Percentiles rank a stretch among this genome's conserved stretches.
Conservation (phyloP, 2,329 filamentous ascomycete genomes). For the Anisogramma anomala region DNA sequence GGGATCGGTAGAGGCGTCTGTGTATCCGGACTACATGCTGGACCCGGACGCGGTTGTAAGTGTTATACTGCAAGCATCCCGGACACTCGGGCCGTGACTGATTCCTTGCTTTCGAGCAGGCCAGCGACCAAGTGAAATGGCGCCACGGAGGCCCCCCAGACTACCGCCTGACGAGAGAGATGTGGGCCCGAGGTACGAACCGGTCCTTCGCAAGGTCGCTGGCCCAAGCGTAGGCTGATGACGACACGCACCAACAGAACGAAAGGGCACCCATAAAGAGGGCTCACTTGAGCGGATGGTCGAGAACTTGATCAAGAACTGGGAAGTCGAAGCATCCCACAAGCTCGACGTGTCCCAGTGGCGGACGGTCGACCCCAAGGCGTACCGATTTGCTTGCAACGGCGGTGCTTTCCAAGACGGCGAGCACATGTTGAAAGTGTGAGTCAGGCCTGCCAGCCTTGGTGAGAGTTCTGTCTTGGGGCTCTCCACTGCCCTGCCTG, state of each 20-base stretch:
- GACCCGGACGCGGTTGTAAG: slow-evolving; percentile 45
- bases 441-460: too few relatives aligned
- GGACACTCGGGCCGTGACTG: background rate
- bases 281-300: slow-evolving; percentile 49
- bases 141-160: slow-evolving; percentile 49
- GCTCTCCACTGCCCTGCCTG: too few relatives aligned
- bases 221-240: slow-evolving; percentile 3
- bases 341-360: slow-evolving; percentile 50
- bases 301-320: slow-evolving; percentile 62
- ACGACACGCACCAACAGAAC: slow-evolving; percentile 32
- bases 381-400: slow-evolving; percentile 54
- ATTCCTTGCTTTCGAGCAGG: background rate
- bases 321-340: slow-evolving; percentile 61
- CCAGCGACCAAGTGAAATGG: slow-evolving; percentile 44
- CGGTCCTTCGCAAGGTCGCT: slow-evolving; percentile 6
- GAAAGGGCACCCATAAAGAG: slow-evolving; percentile 41
- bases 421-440: slow-evolving; percentile 54
- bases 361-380: slow-evolving; percentile 49
- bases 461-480: too few relatives aligned
- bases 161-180: slow-evolving; percentile 50
- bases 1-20: background rate
- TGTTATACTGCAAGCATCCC: background rate
- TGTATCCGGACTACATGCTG: slow-evolving; percentile 43
- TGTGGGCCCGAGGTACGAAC: slow-evolving; percentile 45
- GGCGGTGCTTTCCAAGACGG: slow-evolving; percentile 44